Base-by-base conservation (phyloP, 2,329 filamentous ascomycete genomes). In the Verticillium nonalfalfae region DNA sequence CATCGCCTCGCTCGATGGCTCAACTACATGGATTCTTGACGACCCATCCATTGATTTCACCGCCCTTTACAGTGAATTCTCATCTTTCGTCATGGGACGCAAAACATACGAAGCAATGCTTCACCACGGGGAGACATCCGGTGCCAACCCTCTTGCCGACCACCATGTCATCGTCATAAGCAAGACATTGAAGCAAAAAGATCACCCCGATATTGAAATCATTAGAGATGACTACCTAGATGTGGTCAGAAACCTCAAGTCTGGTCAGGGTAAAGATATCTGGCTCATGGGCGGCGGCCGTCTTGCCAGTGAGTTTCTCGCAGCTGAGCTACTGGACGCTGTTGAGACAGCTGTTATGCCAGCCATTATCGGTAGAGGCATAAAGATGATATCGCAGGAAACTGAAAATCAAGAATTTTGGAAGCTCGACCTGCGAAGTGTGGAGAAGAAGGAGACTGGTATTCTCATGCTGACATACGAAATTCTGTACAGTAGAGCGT, bases 231-330 rank as follows among this genome's bases (percentile, higher is more conserved):
- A 64, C 6, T 63, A 68, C 15, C 38, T 68, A 11, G 64, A 65
- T 1, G 54, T 61, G 5, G 61, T 75, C 7, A 56, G 59, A 21
- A 18, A 59, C 7, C 52, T 72, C 1, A 73, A 71, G 50, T 57
- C 33, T 0, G 35, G 40, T 2, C n/a, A 59, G 9, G 68, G 66
- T 0, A 69, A 67, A 56, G 68, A 74, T 39, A 69, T 75, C 6
- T 76, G 74, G 74, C 65, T 76, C 1, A 74, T 76, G 71, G 74
- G 74, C 7, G 74, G 74, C 0, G 70, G 69, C 0, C 59, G 64
- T 52, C 63, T 76, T 21, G 72, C 69, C 31, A 60, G 66, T 10
- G 59, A 64, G n/a, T 70, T 69, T 34, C 60, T 75, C 6, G 64
- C 67, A 10, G 69, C 68, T 6, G 67, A 68, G 4, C 57, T 75